Evolutionary conservation across 1,284 basidiomycete genomes (phyloP).

Genomic region (Ustilago loliicola): DNA sequence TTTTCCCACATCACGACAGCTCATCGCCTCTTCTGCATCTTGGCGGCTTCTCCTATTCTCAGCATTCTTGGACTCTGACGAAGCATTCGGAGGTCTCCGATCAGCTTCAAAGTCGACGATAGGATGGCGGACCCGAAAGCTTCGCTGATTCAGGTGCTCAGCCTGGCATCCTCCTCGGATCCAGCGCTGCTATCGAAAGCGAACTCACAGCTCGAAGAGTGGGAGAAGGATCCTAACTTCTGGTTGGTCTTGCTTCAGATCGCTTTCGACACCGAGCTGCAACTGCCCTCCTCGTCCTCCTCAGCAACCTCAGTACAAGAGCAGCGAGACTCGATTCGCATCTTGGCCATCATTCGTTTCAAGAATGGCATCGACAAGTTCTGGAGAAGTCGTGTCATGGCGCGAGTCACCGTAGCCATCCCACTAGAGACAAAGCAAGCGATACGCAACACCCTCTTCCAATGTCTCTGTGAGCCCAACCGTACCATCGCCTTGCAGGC

Average conservation of each 20-base stretch:
- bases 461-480: constrained; percentile 62
- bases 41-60: background rate
- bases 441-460: constrained; percentile 56
- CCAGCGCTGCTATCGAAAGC: constrained; percentile 36
- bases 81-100: background rate
- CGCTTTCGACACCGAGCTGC: constrained; percentile 52
- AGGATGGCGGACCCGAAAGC: constrained; percentile 39
- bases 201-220: constrained; percentile 54
- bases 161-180: constrained; percentile 45
- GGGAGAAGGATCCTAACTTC: constrained; percentile 59
- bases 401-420: constrained; percentile 59
- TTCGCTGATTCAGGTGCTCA: constrained; percentile 45
- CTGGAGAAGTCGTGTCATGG: constrained; percentile 65
- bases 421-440: constrained; percentile 56
- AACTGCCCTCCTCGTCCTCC: constrained; percentile 17
- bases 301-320: constrained; percentile 21
- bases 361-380: constrained; percentile 69
- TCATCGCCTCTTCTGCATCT: background rate
- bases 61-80: background rate
- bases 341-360: constrained; percentile 67
- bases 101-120: background rate
- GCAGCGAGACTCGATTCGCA: constrained; percentile 46
- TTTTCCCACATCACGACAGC: background rate
- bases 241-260: constrained; percentile 62
- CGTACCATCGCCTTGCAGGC: constrained; percentile 64